Conservation (phyloP, 495 filamentous ascomycete species). For the Penicillium pancosmium region DNA sequence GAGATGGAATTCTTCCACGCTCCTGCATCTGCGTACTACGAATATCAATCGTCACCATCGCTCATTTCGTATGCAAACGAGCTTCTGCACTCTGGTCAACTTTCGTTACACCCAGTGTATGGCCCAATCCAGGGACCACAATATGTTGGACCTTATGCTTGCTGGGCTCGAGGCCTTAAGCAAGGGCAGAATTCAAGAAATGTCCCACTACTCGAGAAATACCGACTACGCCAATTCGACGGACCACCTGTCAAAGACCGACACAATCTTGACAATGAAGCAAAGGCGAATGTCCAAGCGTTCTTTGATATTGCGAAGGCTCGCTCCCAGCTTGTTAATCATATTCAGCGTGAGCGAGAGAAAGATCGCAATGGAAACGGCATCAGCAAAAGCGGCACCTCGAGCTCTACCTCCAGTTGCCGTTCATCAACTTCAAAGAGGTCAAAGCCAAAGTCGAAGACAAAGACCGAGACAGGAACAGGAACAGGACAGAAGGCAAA, state of each 20-base stretch:
- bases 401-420: background rate
- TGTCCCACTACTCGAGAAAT: slow-evolving; percentile 16
- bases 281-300: slow-evolving; percentile 3
- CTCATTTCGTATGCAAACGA: slow-evolving; percentile 28
- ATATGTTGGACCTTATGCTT: slow-evolving; percentile 50
- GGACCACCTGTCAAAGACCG: slow-evolving; percentile 25
- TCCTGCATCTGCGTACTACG: slow-evolving; percentile 21
- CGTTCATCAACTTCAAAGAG: background rate
- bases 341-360: background rate
- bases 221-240: slow-evolving; percentile 35
- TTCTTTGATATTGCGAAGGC: slow-evolving; percentile 21
- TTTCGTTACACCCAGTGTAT: slow-evolving; percentile 41
- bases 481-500: too few species aligned
- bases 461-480: too few species aligned
- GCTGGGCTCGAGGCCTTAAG: slow-evolving; percentile 35
- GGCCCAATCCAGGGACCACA: slow-evolving; percentile 48
- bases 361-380: slow-evolving; percentile 9
- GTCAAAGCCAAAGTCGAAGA: background rate
- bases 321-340: slow-evolving; percentile 26
- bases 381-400: background rate
- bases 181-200: background rate
- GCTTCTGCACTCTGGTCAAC: slow-evolving; percentile 39
- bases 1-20: slow-evolving; percentile 8
- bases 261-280: slow-evolving; percentile 22
- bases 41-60: slow-evolving; percentile 23